Evolutionary conservation across 805 yeast species (phyloP), one percentile per base, ranked within the genome.

Genomic region (Kodamaea sagamina): DNA sequence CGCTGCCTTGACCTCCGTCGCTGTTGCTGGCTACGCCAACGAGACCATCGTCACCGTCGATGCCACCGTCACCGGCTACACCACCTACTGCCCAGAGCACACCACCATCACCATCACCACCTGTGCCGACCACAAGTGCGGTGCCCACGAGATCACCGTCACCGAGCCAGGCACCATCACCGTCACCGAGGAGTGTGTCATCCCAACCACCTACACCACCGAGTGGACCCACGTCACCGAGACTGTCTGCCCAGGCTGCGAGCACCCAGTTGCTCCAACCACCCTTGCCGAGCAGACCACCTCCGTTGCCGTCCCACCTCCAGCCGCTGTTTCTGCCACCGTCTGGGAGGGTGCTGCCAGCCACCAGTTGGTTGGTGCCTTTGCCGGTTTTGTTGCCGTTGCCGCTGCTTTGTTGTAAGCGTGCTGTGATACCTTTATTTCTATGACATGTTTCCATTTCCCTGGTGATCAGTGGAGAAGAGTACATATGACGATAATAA

Each of bases 31-130:
- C 32, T 58, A 52, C 61, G 34, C 57, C 34, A 58, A 61, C 58
- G 58, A 32, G 28, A 36, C 38, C 29, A 25, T 39, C 22, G 54
- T 63, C 49, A 65, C 71, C 54, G 53, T 59, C 24, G 55, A 52
- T 41, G 46, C 50, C 24, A 64, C 69, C 24, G 59, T 59, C 46
- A 67, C 71, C 46, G 68, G 54, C 46, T 65, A 52, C 58, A 53
- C 60, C 51, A 67, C 72, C 47, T 65, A 59, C 63, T 67, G 71
- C 51, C 71, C 73, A 47, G 50, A 49, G 36, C 43, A 63, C 28
- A 67, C 73, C 34, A 57, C 61, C 27, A 39, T 67, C 39, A 61
- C 66, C 42, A 44, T 67, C 43, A 67, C 67, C 45, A 61, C 61
- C 35, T 63, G 70, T 51, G 41, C 42, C 17, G 52, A 58, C 36